A percentile compares a stretch with the other conserved stretches of the same genome.
Conservation (phyloP, 1,284 basidiomycete species). For the Moesziomyces aphidis region DNA sequence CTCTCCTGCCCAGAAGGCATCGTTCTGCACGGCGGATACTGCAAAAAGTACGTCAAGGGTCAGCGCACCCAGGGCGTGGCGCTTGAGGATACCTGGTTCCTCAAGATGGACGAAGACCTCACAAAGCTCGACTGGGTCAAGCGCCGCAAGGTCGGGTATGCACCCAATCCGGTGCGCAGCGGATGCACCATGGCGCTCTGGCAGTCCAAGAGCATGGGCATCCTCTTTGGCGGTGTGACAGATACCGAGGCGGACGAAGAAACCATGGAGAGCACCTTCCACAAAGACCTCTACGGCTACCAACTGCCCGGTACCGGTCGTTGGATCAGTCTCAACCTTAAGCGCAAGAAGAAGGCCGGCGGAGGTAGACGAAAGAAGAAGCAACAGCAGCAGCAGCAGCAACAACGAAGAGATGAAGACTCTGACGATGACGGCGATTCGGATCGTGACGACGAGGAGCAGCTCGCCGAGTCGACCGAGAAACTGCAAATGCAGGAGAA, state of each 20-base stretch:
- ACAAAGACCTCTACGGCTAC: constrained; percentile 73
- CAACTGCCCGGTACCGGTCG: constrained; percentile 80
- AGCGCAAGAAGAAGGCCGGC: constrained; percentile 72
- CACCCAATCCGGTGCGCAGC: constrained; percentile 69
- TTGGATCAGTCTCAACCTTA: constrained; percentile 82
- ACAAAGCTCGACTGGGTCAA: constrained; percentile 80
- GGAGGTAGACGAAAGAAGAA: constrained; percentile 71
- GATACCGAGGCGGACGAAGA: constrained; percentile 91
- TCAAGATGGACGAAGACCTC: constrained; percentile 72
- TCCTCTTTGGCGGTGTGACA: constrained; percentile 90
- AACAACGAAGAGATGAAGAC: constrained; percentile 24
- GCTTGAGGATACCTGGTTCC: constrained; percentile 90
- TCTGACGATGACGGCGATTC: constrained; percentile 41
- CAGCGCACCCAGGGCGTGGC: constrained; percentile 86
- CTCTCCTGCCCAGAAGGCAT: constrained; percentile 83
- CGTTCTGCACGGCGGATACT: constrained; percentile 88
- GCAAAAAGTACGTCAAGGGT: constrained; percentile 89
- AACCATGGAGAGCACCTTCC: constrained; percentile 74
- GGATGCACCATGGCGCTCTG: constrained; percentile 88
- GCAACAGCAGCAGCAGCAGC: constrained; percentile 61
- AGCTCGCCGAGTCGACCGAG: constrained; percentile 29
- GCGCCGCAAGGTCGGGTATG: constrained; percentile 80
- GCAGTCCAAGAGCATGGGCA: constrained; percentile 75
- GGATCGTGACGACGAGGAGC: constrained; percentile 39
- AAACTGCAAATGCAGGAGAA: constrained; percentile 27